Evolutionary conservation across 164 flowering plant genomes (phyloP).

Genomic region (Macadamia tetraphylla): DNA sequence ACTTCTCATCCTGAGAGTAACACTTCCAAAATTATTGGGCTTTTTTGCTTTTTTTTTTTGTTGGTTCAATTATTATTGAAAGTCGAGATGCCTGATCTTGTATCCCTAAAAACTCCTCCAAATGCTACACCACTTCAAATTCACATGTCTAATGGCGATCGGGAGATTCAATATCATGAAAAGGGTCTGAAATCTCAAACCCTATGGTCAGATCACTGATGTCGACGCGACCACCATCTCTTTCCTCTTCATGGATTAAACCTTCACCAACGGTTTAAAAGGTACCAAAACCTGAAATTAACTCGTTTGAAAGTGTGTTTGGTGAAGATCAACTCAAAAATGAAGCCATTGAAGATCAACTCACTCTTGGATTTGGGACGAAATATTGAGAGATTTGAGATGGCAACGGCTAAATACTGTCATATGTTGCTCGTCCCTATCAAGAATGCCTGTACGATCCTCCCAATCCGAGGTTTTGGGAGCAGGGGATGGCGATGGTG

Average conservation of each 20-base stretch:
- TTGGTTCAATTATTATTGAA: too few species aligned
- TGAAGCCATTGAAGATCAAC: too few species aligned
- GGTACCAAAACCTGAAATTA: slow-evolving; percentile 24
- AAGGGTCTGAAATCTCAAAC: slow-evolving; percentile 18
- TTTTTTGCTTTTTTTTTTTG: too few species aligned
- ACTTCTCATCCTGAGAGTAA: background rate
- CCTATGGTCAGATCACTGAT: slow-evolving; percentile 39
- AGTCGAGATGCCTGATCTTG: slow-evolving; percentile 17
- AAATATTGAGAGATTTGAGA: too few species aligned
- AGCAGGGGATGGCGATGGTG: too few species aligned
- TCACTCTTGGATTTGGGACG: too few species aligned
- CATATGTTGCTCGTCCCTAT: too few species aligned
- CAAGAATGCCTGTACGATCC: too few species aligned
- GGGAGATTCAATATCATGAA: slow-evolving; percentile 1
- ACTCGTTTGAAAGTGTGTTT: slow-evolving; percentile 23
- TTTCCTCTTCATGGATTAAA: slow-evolving; percentile 60
- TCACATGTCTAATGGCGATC: slow-evolving; percentile 8
- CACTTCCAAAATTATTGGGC: too few species aligned
- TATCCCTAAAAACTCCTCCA: slow-evolving; percentile 18
- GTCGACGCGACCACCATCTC: slow-evolving; percentile 53
- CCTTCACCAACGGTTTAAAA: slow-evolving; percentile 30
- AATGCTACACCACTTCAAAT: slow-evolving; percentile 14
- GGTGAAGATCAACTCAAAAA: too few species aligned
- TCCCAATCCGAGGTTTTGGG: too few species aligned
- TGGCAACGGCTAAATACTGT: too few species aligned